These are phyloP conservation scores for Marasmius tenuissimus DNA, from an alignment of 1,284 basidiomycete genomes.

Conservation along the genomic window DNA sequence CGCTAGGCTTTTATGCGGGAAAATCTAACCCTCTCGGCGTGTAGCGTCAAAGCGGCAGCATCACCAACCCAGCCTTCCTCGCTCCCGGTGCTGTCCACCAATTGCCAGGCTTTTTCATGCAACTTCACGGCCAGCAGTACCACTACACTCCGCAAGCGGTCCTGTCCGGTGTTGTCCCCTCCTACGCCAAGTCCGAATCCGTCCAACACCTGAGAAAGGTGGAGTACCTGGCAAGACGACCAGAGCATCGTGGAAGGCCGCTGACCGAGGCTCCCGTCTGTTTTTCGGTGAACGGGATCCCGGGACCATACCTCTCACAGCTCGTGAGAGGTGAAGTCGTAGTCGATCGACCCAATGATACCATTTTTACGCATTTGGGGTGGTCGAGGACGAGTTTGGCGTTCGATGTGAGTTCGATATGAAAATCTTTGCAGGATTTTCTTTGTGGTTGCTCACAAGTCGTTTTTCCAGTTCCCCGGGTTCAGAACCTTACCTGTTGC, in stretches of 20 bases:
- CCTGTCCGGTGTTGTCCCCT: neutral
- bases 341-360: neutral
- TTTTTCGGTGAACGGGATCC: neutral
- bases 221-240: neutral
- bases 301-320: neutral
- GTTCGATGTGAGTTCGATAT: neutral
- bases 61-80: neutral
- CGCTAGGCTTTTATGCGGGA: neutral
- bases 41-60: neutral
- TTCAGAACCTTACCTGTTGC: neutral
- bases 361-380: neutral
- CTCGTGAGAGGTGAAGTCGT: neutral
- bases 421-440: neutral
- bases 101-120: neutral
- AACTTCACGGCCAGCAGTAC: neutral
- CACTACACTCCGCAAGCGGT: neutral
- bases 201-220: neutral
- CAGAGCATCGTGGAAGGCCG: neutral
- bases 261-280: neutral
- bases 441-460: neutral
- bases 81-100: neutral
- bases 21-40: neutral
- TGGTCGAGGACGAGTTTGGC: neutral
- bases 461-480: neutral
- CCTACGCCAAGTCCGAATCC: neutral